phyloP scores from a whole-genome alignment of 1,284 basidiomycete genomes.

The Pseudozyma thailandica region DNA sequence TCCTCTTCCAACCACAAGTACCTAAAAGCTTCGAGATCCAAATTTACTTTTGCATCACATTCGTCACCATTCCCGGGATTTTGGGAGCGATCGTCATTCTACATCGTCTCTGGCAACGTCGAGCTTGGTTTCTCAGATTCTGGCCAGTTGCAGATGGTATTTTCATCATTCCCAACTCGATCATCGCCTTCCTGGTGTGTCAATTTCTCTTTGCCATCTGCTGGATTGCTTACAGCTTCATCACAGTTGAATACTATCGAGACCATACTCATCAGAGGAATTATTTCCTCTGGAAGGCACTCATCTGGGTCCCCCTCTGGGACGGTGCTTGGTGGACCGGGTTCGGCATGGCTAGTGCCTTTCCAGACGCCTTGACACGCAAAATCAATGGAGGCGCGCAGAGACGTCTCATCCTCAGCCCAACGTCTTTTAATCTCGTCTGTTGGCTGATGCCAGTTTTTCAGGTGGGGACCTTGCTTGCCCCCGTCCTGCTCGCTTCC shows the following conservation, averaged over 20 bases:
- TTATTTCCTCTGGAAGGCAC: slow-evolving; percentile 13
- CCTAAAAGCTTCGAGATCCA: slow-evolving; percentile 7
- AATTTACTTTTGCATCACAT: slow-evolving; percentile 7
- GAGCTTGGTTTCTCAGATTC: slow-evolving; percentile 35
- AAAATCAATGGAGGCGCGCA: slow-evolving; percentile 11
- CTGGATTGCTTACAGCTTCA: slow-evolving; percentile 16
- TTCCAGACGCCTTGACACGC: slow-evolving; percentile 36
- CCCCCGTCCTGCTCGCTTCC: slow-evolving; percentile 9
- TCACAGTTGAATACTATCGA: slow-evolving; percentile 21
- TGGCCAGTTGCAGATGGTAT: slow-evolving; percentile 28
- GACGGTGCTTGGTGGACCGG: slow-evolving; percentile 25
- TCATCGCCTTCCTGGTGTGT: slow-evolving; percentile 23
- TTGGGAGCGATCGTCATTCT: slow-evolving; percentile 5
- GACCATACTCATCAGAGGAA: neutral
- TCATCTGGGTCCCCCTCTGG: slow-evolving; percentile 29
- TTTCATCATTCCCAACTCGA: slow-evolving; percentile 35
- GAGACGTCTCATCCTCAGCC: slow-evolving; percentile 30
- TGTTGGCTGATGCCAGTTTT: slow-evolving; percentile 20
- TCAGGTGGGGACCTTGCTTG: slow-evolving; percentile 11
- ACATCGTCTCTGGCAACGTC: slow-evolving; percentile 17
- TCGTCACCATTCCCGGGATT: neutral
- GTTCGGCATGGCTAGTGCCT: slow-evolving; percentile 30
- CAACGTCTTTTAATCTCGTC: slow-evolving; percentile 17
- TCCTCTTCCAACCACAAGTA: slow-evolving; percentile 14
- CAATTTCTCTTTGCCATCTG: slow-evolving; percentile 9